Conservation (phyloP, 1,284 basidiomycete species). For the Cutaneotrichosporon spelunceum region DNA sequence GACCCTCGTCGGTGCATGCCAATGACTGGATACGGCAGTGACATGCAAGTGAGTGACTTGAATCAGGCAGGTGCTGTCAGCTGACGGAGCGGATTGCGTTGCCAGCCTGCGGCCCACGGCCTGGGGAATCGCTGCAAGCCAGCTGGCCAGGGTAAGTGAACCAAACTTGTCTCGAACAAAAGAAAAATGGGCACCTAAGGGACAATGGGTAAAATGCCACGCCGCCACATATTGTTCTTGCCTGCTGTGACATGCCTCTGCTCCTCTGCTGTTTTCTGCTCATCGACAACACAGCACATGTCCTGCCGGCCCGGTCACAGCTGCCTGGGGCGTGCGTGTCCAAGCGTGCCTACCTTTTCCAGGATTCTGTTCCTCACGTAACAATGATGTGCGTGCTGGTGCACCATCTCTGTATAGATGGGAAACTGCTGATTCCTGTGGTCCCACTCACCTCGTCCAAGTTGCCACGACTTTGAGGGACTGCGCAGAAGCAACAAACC, state of each 20-base stretch:
- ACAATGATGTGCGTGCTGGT: neutral
- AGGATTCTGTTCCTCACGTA: neutral
- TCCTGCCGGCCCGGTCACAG: neutral
- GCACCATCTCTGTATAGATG: too few species aligned
- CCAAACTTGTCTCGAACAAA: conserved; percentile 4
- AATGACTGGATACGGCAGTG: neutral
- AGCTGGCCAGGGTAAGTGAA: neutral
- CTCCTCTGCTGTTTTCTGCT: neutral
- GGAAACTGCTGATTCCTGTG: neutral
- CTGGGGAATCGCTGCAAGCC: neutral
- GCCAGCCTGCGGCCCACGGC: too few species aligned
- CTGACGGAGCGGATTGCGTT: too few species aligned
- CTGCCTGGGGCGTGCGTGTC: neutral
- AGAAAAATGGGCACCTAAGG: conserved; percentile 7
- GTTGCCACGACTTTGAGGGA: too few species aligned
- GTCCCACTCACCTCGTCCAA: neutral
- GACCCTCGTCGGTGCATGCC: neutral
- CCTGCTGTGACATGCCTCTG: neutral
- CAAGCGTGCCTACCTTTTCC: neutral
- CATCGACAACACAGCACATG: neutral
- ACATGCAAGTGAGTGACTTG: neutral
- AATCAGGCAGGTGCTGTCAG: neutral
- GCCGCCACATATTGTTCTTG: neutral
- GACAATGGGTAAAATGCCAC: neutral
- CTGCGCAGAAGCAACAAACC: neutral